Evolutionary conservation across 306 rosid genomes (phyloP).

Genomic region (Ziziphus jujuba): DNA sequence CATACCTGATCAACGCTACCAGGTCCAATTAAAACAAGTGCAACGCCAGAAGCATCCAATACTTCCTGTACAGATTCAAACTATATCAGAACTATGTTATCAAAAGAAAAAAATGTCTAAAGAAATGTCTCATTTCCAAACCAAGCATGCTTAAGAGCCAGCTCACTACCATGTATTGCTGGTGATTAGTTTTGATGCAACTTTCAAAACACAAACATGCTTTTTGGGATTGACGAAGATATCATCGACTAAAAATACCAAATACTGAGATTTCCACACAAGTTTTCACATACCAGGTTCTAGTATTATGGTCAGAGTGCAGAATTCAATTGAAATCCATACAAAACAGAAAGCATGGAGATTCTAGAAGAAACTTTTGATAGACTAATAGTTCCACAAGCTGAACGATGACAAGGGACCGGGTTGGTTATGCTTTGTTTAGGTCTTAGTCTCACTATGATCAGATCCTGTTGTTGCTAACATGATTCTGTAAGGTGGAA

Average conservation of each 20-base stretch:
- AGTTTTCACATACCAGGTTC: background rate
- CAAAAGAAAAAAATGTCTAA: background rate
- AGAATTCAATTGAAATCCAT: background rate
- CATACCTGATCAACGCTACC: conserved; percentile 81
- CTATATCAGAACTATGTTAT: conserved; percentile 4
- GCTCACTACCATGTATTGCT: too few relatives aligned
- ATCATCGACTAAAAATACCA: background rate
- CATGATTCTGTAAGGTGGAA: too few relatives aligned
- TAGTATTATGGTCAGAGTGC: background rate
- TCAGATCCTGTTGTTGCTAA: too few relatives aligned
- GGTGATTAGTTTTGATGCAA: too few relatives aligned
- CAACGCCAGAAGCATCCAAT: conserved; percentile 84
- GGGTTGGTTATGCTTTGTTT: background rate
- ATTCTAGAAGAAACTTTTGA: too few relatives aligned
- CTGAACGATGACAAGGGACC: background rate
- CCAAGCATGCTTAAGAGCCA: background rate
- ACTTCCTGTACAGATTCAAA: conserved; percentile 53
- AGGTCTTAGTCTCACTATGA: too few relatives aligned
- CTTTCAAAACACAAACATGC: too few relatives aligned
- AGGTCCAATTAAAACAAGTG: conserved; percentile 90
- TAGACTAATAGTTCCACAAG: background rate
- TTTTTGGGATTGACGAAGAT: background rate
- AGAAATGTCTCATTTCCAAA: background rate
- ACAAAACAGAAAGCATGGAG: background rate
- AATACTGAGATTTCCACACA: background rate